phyloP scores from a whole-genome alignment of 2,329 filamentous ascomycete species.

The Fonsecaea pedrosoi region DNA sequence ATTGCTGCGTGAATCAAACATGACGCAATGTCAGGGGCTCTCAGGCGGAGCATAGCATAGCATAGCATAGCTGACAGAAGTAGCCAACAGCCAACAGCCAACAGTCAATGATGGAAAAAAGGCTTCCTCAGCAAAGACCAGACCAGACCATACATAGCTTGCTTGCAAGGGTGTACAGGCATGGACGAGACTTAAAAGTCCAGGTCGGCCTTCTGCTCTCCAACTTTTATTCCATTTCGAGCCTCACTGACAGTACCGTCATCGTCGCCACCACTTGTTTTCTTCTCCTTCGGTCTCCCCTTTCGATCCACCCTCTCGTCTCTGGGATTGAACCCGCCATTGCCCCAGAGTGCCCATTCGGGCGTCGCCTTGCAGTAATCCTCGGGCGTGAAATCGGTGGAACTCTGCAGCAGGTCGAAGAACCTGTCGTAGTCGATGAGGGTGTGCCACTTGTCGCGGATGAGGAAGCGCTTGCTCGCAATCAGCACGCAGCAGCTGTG shows the following conservation, averaged over 20 bases:
- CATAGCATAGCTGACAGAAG: not conserved
- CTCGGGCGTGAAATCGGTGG: slow-evolving; percentile 79
- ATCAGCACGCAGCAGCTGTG: slow-evolving; percentile 93
- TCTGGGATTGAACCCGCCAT: slow-evolving; percentile 90
- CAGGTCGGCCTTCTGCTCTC: slow-evolving; percentile 1
- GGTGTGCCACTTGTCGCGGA: slow-evolving; percentile 84
- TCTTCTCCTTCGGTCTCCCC: slow-evolving; percentile 54
- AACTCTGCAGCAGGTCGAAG: slow-evolving; percentile 80
- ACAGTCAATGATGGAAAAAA: not conserved
- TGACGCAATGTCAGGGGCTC: no score
- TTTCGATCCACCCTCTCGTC: slow-evolving; percentile 89
- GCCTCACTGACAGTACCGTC: not conserved
- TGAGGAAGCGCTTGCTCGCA: slow-evolving; percentile 79
- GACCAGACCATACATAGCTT: not conserved
- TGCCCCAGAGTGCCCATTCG: slow-evolving; percentile 94
- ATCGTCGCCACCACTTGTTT: not conserved
- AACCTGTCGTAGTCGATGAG: slow-evolving; percentile 89
- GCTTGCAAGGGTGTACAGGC: not conserved
- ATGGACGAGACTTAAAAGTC: slow-evolving; percentile 4
- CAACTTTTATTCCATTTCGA: not conserved
- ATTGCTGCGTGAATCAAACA: no score
- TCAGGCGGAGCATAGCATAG: not conserved
- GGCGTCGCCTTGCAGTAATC: slow-evolving; percentile 91
- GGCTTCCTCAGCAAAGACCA: not conserved
- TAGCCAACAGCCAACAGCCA: not conserved